Base-by-base conservation (phyloP, 208 protist genomes). In the Strigomonas galati region DNA sequence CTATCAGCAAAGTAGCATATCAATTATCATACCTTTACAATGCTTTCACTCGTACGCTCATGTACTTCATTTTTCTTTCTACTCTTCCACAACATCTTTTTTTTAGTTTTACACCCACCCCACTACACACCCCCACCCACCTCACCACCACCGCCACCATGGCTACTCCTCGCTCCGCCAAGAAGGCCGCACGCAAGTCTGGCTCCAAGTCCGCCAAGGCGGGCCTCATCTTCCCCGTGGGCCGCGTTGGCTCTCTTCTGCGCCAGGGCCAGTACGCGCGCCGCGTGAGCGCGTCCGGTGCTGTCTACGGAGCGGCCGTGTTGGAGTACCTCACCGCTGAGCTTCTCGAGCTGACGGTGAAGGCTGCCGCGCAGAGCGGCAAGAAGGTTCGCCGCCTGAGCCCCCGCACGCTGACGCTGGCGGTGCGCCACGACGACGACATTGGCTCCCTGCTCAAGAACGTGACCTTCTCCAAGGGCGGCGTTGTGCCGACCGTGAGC, bases 161-260 rank as follows among this genome's bases (percentile, higher is more conserved):
- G 81, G 81, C 81, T 55, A 87, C 86, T 51, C 86, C 82, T 52
- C 78, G 76, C 73, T 75, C 75, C 62, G 67, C 75, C 31, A 92
- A 92, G 82, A 89, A 92, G 85, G 76, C 82, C 43, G 72, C 80
- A 62, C 79, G 75, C 75, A 88, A 97, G 87, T 61, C 67, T 59
- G 63, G 72, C 43, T 88, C 92, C 44, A 89, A 93, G 71, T 99
- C 97, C 65, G 82, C 79, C 37, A 96, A 94, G 84, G 98, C 98
- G 17, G 97, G 97, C 40, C 96, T 99, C 43, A 96, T 98, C 84
- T 99, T 99, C 90, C 98, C 98, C 51, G 98, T 99, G 26, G 98
- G 98, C 73, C 94, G 98, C 83, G 85, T 99, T 43, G 97, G 98
- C 79, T 87, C 95, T 60, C 81, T 97, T 69, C 83, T 99, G 57